Evolutionary conservation across 2,329 filamentous ascomycete genomes (phyloP).

Genomic region (Metarhizium brunneum): DNA sequence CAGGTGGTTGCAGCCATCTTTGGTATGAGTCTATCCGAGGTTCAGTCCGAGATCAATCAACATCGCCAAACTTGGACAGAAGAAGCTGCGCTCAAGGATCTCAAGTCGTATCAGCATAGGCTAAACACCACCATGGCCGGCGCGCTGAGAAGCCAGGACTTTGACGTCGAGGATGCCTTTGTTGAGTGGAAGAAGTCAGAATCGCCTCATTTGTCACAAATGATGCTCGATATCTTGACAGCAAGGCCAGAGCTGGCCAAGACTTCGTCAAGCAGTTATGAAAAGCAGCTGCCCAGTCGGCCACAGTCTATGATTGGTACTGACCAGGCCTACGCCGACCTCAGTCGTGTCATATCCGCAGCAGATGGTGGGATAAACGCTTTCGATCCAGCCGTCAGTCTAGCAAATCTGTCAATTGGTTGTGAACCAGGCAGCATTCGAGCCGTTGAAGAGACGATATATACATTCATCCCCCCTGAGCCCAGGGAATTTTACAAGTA

Average conservation of each 20-base stretch:
- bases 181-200: constrained; percentile 89
- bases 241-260: constrained; percentile 80
- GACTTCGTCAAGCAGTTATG: constrained; percentile 51
- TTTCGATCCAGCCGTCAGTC: constrained; percentile 59
- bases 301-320: constrained; percentile 35
- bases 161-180: constrained; percentile 82
- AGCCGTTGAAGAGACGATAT: constrained; percentile 55
- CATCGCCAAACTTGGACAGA: constrained; percentile 81
- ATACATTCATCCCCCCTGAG: constrained; percentile 84
- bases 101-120: constrained; percentile 88
- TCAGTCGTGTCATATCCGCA: constrained; percentile 41
- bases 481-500: constrained; percentile 75
- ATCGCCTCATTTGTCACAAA: constrained; percentile 74
- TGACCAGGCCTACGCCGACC: constrained; percentile 43
- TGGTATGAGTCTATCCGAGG: constrained; percentile 65
- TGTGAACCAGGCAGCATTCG: constrained; percentile 42
- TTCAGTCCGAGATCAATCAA: constrained; percentile 79
- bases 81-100: constrained; percentile 78
- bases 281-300: constrained; percentile 46
- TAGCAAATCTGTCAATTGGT: constrained; percentile 56
- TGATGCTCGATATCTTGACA: constrained; percentile 86
- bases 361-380: constrained; percentile 31
- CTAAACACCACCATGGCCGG: constrained; percentile 70
- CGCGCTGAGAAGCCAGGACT: constrained; percentile 75
- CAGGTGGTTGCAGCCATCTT: constrained; percentile 83